Evolutionary conservation across 140 eudicot genomes (phyloP).

Genomic region (Artemisia princeps): DNA sequence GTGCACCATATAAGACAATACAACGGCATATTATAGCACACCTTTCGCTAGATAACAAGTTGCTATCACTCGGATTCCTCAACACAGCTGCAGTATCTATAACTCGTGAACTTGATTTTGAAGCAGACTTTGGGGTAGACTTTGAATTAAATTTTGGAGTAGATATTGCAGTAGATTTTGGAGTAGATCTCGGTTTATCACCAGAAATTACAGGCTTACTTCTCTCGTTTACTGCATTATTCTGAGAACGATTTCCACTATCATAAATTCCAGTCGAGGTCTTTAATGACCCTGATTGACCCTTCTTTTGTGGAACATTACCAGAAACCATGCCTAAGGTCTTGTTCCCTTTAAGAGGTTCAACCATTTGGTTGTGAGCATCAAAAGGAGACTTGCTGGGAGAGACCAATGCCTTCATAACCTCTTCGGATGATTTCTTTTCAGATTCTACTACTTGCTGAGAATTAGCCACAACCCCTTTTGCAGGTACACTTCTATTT

Average conservation of each 20-base stretch:
- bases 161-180: too few species aligned
- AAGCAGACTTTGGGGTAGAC: slow-evolving; percentile 22
- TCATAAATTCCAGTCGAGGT: slow-evolving; percentile 32
- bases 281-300: slow-evolving; percentile 35
- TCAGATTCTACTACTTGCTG: slow-evolving; percentile 32
- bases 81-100: slow-evolving; percentile 26
- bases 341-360: slow-evolving; percentile 34
- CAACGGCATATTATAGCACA: slow-evolving; percentile 18
- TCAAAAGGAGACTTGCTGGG: slow-evolving; percentile 52
- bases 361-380: slow-evolving; percentile 29
- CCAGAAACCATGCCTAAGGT: slow-evolving; percentile 37
- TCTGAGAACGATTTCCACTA: slow-evolving; percentile 27
- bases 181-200: slow-evolving; percentile 35
- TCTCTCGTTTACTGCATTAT: slow-evolving; percentile 41
- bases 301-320: slow-evolving; percentile 38
- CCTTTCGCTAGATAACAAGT: slow-evolving; percentile 45
- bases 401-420: slow-evolving; percentile 30
- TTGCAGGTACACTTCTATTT: slow-evolving; percentile 25
- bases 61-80: slow-evolving; percentile 36
- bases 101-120: slow-evolving; percentile 32
- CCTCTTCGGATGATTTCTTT: slow-evolving; percentile 36
- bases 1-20: slow-evolving; percentile 5
- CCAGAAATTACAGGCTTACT: slow-evolving; percentile 37
- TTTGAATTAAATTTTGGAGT: too few species aligned
- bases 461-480: slow-evolving; percentile 33